Evolutionary conservation across 805 yeast genomes (phyloP).

Genomic region (Saturnispora dispora): DNA sequence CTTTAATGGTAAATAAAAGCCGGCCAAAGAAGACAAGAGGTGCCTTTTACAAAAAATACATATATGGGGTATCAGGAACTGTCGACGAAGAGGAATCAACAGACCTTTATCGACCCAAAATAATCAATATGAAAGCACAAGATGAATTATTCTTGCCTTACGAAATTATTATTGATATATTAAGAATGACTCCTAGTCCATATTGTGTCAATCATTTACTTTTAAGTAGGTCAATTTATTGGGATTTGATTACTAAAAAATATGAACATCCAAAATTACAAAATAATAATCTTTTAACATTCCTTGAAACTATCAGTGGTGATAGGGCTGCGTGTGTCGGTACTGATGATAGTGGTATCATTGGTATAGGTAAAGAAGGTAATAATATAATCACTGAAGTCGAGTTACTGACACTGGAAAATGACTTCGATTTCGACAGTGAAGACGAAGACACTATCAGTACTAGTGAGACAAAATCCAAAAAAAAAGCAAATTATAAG

Average conservation of each 20-base stretch:
- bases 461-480: background rate
- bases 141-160: constrained; percentile 32
- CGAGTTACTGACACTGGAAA: background rate
- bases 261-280: constrained; percentile 56
- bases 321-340: constrained; percentile 13
- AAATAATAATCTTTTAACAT: constrained; percentile 58
- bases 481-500: constrained; percentile 6
- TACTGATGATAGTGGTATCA: constrained; percentile 4
- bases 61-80: constrained; percentile 31
- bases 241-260: constrained; percentile 50
- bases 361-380: constrained; percentile 9
- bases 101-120: constrained; percentile 10
- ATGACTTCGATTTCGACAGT: background rate
- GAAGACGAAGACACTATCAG: background rate
- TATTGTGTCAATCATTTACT: constrained; percentile 43
- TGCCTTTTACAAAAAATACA: constrained; percentile 65
- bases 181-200: constrained; percentile 26
- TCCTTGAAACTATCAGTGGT: constrained; percentile 44
- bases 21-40: constrained; percentile 78
- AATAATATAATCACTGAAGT: background rate
- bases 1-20: constrained; percentile 70
- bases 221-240: constrained; percentile 54
- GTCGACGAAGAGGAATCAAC: constrained; percentile 5
- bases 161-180: constrained; percentile 38
- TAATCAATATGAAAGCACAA: background rate